These are phyloP conservation scores for Puya raimondii DNA, from an alignment of 176 grass and related monocot genomes.

Conservation along the genomic window DNA sequence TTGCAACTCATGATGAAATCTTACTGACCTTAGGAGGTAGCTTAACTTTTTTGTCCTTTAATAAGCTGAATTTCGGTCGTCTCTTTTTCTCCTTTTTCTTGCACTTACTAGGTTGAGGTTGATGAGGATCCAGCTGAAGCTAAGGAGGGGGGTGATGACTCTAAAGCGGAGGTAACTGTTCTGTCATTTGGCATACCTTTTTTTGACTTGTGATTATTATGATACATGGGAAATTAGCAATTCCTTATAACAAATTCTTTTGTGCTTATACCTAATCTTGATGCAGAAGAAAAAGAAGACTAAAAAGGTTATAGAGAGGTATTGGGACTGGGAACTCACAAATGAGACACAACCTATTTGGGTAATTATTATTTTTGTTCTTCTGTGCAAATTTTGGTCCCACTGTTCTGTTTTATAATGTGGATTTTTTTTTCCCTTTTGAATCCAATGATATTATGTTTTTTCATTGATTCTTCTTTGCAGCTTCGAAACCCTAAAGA, in stretches of 20 bases:
- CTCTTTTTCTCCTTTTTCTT: not conserved
- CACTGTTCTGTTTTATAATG: not conserved
- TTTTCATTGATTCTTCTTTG: not conserved
- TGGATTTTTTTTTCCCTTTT: conserved; percentile 4
- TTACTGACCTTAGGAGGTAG: not conserved
- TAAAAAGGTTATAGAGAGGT: conserved; percentile 84
- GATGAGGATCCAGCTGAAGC: conserved; percentile 69
- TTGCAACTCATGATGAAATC: not conserved
- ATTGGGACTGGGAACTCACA: conserved; percentile 97
- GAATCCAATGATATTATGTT: not conserved
- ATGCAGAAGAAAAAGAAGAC: conserved; percentile 79
- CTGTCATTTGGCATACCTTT: not conserved
- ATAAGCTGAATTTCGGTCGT: not conserved
- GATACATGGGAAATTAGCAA: not conserved
- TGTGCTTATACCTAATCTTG: not conserved
- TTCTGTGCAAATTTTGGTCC: not conserved
- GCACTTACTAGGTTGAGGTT: conserved; percentile 58
- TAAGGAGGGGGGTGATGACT: conserved; percentile 55
- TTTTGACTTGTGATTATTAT: not conserved
- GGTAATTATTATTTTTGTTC: conserved; percentile 37
- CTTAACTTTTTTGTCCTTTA: not conserved
- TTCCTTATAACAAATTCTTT: not conserved
- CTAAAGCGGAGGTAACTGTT: conserved; percentile 53
- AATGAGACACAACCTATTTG: conserved; percentile 99
- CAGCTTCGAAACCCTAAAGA: conserved; percentile 85